A percentile compares a stretch with the other conserved stretches of the same genome.
These are phyloP conservation scores for Peniophora sp. DNA, from an alignment of 1,284 basidiomycete species.

Conservation along the genomic window DNA sequence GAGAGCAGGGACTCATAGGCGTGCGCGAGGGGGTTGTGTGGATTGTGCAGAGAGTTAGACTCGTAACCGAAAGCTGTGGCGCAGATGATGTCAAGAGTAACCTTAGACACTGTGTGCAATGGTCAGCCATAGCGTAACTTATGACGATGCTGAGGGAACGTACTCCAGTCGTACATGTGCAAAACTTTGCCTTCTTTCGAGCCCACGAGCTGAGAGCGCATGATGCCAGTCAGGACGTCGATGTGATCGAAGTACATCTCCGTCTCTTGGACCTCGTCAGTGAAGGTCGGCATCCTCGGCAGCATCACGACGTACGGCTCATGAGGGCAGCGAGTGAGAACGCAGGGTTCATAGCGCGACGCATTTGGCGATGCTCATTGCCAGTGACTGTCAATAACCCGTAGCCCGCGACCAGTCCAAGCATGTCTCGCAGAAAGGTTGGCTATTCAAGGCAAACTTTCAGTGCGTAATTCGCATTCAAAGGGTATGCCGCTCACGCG, in stretches of 20 bases:
- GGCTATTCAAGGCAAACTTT: slow-evolving; percentile 24
- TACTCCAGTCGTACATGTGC: slow-evolving; percentile 41
- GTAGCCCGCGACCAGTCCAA: slow-evolving; percentile 35
- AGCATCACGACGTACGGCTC: slow-evolving; percentile 29
- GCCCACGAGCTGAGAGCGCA: slow-evolving; percentile 24
- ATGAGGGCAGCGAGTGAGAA: slow-evolving; percentile 38
- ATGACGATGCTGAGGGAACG: slow-evolving; percentile 10
- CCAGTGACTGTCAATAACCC: slow-evolving; percentile 41
- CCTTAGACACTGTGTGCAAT: slow-evolving; percentile 35
- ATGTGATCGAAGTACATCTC: slow-evolving; percentile 41
- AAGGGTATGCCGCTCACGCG: slow-evolving; percentile 18
- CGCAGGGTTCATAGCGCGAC: slow-evolving; percentile 41
- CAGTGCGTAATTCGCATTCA: background rate
- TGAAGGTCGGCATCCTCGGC: background rate
- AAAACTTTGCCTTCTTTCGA: slow-evolving; percentile 23
- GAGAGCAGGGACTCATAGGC: slow-evolving; percentile 36
- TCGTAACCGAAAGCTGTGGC: slow-evolving; percentile 40
- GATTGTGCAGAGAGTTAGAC: slow-evolving; percentile 36
- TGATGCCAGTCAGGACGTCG: slow-evolving; percentile 34
- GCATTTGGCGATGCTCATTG: slow-evolving; percentile 39
- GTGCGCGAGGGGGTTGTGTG: slow-evolving; percentile 36
- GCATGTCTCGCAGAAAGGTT: slow-evolving; percentile 29
- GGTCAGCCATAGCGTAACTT: background rate
- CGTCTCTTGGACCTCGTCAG: slow-evolving; percentile 25
- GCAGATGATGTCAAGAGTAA: slow-evolving; percentile 44